Conservation (phyloP, 2,329 filamentous ascomycete species). For the Botryotinia globosa region DNA sequence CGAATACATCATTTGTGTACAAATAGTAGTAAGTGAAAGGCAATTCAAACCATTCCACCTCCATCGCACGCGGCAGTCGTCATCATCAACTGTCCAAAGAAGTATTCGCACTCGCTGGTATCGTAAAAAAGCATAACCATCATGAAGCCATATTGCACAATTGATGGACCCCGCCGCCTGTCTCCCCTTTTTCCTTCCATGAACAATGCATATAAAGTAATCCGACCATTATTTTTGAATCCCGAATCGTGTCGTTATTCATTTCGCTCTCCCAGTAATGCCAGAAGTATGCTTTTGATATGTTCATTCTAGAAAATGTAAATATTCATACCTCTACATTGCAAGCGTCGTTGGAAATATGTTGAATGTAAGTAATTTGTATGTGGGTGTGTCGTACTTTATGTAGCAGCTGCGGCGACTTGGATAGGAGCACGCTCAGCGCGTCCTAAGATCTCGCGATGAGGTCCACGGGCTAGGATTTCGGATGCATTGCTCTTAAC, state of each 20-base stretch:
- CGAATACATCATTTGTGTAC: conserved; percentile 8
- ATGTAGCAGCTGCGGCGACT: conserved; percentile 31
- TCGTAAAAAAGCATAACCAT: conserved; percentile 19
- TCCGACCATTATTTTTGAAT: background rate
- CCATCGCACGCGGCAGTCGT: background rate
- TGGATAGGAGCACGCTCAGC: conserved; percentile 31
- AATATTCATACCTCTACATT: background rate
- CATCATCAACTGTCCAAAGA: conserved; percentile 1
- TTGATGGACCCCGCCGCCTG: background rate
- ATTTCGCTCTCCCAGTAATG: conserved; percentile 14
- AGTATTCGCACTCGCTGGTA: conserved; percentile 21
- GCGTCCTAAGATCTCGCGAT: conserved; percentile 25
- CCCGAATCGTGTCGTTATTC: background rate
- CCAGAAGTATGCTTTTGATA: conserved; percentile 15
- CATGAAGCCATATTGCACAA: conserved; percentile 10
- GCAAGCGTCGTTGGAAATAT: conserved; percentile 12
- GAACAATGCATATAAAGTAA: conserved; percentile 11
- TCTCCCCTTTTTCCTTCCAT: background rate
- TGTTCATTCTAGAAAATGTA: conserved; percentile 3
- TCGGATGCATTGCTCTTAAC: conserved; percentile 78
- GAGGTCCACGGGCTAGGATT: conserved; percentile 46
- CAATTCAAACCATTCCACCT: background rate
- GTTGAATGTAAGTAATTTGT: conserved; percentile 5
- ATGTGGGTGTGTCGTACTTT: conserved; percentile 8
- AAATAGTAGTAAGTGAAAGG: background rate